Evolutionary conservation across 768 basidiomycete species (phyloP).

Genomic region (Mycena latifolia): DNA sequence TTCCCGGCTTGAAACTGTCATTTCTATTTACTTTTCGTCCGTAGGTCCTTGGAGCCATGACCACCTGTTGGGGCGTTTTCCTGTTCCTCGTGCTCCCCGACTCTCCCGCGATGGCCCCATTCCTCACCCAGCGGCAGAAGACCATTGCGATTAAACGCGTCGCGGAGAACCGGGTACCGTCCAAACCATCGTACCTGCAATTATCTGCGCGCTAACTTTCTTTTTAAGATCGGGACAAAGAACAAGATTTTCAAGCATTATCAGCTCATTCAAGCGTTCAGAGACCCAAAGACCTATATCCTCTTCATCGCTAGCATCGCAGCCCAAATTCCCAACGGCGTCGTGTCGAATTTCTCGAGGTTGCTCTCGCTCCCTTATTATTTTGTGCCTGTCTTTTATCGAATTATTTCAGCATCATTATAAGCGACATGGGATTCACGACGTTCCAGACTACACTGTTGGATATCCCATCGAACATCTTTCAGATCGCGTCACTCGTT

Average conservation of each 20-base stretch:
- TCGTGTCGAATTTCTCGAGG: conserved; percentile 40
- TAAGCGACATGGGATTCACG: conserved; percentile 42
- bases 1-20: not conserved
- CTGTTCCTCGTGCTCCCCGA: conserved; percentile 51
- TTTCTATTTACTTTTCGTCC: not conserved
- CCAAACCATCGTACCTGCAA: too few relatives aligned
- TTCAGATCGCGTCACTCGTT: conserved; percentile 35
- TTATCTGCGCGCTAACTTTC: not conserved
- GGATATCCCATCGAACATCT: conserved; percentile 27
- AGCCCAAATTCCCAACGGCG: conserved; percentile 49
- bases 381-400: conserved; percentile 11
- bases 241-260: conserved; percentile 50
- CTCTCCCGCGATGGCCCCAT: conserved; percentile 46
- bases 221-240: conserved; percentile 44
- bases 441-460: conserved; percentile 33
- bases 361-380: not conserved
- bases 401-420: conserved; percentile 43
- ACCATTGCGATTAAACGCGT: conserved; percentile 52
- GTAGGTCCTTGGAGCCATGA: conserved; percentile 41
- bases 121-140: conserved; percentile 46
- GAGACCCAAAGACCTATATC: conserved; percentile 51
- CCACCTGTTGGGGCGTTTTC: conserved; percentile 41
- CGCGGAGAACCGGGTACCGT: conserved; percentile 39
- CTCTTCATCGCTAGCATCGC: conserved; percentile 47
- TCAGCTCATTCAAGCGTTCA: conserved; percentile 45